Evolutionary conservation across 1,139 yeast species (phyloP), one percentile per base, ranked within the genome.

Genomic region (Saccharomyces hybrid): DNA sequence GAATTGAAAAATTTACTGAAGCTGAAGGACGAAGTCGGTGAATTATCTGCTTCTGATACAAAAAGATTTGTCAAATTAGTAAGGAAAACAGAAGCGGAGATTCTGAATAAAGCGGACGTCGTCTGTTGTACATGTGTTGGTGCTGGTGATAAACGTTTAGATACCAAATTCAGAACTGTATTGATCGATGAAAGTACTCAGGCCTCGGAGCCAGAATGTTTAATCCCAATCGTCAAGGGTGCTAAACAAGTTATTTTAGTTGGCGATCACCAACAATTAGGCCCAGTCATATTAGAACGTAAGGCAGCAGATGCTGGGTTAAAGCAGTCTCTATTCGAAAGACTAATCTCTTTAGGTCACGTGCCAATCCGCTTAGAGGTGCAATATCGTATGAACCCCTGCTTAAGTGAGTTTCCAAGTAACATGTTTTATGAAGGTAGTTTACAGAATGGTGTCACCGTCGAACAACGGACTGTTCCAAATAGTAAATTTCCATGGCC

Each of bases 301-400:
- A 79, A 79, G 62, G 96, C 96, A 1, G 90, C 85, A 26, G 84
- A 85, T 60, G 96, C 96, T 0, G 97, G 97, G 24, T 77, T 91
- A 57, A 79, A 80, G 57, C 96, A 88, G 67, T 88, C 96, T 0
- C 73, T 90, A 53, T 91, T 90, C 70, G 97, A 91, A 71, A 79
- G 97, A 63, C 74, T 91, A 60, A 85, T 90, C 49, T 77, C 84
- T n/a, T 78, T 89, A 57, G 96, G 96, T 1, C 93, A 88, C 67
- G 81, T 82, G 8, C 97, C 97, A 11, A 83, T 88, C 58, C 76
- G 96, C 60, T 76, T 91, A 57, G 95, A 89, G 61, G 96, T 90
- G 31, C 98, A 91, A 69, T 91, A 91, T 71, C 85, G 98, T 73
- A 91, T 91, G 98, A 88, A 90, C 68, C 98, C 98, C 2, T 77